Base-by-base conservation (phyloP, 306 rosid genomes). In the Castanospermum australe region DNA sequence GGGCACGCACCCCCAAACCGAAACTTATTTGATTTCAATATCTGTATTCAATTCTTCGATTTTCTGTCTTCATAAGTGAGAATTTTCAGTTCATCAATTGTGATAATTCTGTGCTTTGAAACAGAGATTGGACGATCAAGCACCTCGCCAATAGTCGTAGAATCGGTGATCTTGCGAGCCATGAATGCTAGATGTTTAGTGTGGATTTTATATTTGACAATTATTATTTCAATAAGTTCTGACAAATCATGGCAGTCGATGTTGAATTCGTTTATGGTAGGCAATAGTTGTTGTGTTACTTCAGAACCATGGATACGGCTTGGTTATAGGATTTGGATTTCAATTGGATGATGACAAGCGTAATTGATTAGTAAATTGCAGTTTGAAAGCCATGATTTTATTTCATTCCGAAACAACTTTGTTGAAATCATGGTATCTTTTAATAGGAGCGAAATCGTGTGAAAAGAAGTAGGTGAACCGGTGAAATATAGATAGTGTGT, bases 161-260 rank as follows among this genome's bases (percentile, higher is more conserved):
- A 65, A 65, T 77, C 56, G 7, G 52, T 48, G 47, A 77, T 83
- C 73, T 66, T 42, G 72, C 18, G 7, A 66, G 80, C 71, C 72
- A 83, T 83, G 86, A 78, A 83, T 73, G 22, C 86, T 65, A 73
- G 86, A 79, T 74, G 83, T 83, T 83, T 57, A 47, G 86, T 65
- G 52, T n/a, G 20, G 41, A 32, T 77, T 66, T 22, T 20, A 25
- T 36, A 11, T 71, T 25, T 33, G 45, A 17, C 9, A 45, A 11
- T 39, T 11, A n/a, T 50, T 72, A 28, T 71, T 20, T 44, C 22
- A 0, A 38, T 6, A 72, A 28, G 51, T 10, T 72, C 50, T 50
- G 55, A 12, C 57, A 6, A 21, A 47, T 45, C 5, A 30, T 39
- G 52, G 38, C 22, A 11, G 8, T 17, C 51, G 13, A 54, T 62